phyloP scores from a whole-genome alignment of 768 basidiomycete species.

The Multifurca ochricompacta region DNA sequence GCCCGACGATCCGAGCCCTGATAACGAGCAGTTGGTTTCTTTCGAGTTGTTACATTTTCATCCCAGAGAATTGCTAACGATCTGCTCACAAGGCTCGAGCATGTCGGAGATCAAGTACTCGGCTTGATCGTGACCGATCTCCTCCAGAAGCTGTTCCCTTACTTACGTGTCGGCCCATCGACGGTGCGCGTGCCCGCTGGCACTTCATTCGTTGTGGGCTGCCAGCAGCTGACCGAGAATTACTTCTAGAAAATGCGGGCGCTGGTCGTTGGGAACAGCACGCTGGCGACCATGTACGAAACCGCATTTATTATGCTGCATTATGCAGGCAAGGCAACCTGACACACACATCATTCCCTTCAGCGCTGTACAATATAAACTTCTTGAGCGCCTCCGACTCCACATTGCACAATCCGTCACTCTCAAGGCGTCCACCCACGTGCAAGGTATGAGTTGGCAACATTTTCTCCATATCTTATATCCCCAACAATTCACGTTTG shows the following conservation, averaged over 20 bases:
- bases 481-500: conserved; percentile 1
- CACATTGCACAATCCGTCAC: conserved; percentile 71
- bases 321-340: not conserved
- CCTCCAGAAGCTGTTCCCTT: conserved; percentile 55
- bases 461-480: not conserved
- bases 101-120: conserved; percentile 70
- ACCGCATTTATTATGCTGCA: not conserved
- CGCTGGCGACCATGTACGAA: conserved; percentile 58
- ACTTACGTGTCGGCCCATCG: conserved; percentile 67
- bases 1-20: conserved; percentile 63
- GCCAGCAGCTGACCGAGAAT: not conserved
- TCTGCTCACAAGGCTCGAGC: conserved; percentile 72
- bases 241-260: conserved; percentile 66
- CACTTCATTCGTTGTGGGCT: not conserved
- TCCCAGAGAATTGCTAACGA: too few relatives aligned
- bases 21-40: conserved; percentile 64
- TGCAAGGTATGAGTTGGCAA: conserved; percentile 51
- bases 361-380: conserved; percentile 57
- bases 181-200: conserved; percentile 38
- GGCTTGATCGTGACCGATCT: conserved; percentile 59
- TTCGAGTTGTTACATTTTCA: too few relatives aligned
- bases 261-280: conserved; percentile 65
- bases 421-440: conserved; percentile 55
- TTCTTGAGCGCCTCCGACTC: conserved; percentile 53
- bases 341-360: not conserved